phyloP scores from a whole-genome alignment of 176 grass and related monocot genomes.

The Areca catechu region DNA sequence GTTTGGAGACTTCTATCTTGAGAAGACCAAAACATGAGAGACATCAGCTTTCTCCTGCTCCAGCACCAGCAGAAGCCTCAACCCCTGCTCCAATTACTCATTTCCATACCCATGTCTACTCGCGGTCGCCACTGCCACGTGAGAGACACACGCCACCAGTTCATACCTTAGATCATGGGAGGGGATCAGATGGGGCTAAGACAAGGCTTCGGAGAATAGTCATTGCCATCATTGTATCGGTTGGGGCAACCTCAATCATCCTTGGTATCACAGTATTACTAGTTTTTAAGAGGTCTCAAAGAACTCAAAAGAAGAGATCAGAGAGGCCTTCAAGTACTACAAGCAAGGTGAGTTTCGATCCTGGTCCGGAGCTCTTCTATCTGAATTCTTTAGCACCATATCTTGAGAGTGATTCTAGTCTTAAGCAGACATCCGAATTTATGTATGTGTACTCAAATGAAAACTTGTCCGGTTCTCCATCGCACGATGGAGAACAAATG shows the following conservation, averaged over 20 bases:
- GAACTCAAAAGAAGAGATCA: not conserved
- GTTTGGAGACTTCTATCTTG: constrained; percentile 6
- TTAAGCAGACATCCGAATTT: constrained; percentile 5
- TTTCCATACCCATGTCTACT: constrained; percentile 9
- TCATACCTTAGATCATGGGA: constrained; percentile 13
- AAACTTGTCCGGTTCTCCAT: constrained; percentile 7
- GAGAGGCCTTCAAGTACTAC: constrained; percentile 15
- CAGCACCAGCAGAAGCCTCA: constrained; percentile 17
- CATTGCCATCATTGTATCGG: constrained; percentile 22
- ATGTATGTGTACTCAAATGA: constrained; percentile 14
- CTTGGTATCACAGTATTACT: constrained; percentile 38
- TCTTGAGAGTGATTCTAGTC: constrained; percentile 24
- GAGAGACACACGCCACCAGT: constrained; percentile 4
- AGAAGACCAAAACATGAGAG: constrained; percentile 13
- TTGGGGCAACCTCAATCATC: constrained; percentile 19
- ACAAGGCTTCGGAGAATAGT: constrained; percentile 18
- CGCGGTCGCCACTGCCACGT: not conserved
- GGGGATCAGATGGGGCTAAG: constrained; percentile 6
- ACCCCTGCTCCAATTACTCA: constrained; percentile 4
- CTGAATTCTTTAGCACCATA: constrained; percentile 58
- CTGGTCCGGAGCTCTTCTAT: constrained; percentile 52
- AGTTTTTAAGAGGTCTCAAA: constrained; percentile 34
- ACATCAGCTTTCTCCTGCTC: constrained; percentile 16
- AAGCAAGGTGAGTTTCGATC: constrained; percentile 86
- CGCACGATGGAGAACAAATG: not conserved